A percentile compares a stretch with the other conserved stretches of the same genome.
Evolutionary conservation across 306 rosid species (phyloP).

Genomic region (Rubus parviflorus): DNA sequence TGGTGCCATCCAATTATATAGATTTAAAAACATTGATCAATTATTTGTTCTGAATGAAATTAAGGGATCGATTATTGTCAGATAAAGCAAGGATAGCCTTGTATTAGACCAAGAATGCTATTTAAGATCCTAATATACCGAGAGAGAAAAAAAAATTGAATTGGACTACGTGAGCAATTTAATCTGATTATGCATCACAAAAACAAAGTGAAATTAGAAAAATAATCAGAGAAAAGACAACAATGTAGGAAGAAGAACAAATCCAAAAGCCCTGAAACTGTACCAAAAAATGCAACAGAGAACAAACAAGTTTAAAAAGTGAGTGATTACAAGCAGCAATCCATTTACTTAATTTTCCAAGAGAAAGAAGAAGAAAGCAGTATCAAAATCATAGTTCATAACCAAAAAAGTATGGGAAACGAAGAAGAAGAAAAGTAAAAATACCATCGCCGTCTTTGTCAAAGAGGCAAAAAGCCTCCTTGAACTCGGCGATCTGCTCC

Average conservation of each 20-base stretch:
- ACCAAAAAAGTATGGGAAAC: background rate
- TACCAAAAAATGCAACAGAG: too few relatives aligned
- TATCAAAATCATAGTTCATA: background rate
- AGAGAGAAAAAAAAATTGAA: background rate
- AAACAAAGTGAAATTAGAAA: background rate
- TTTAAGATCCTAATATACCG: background rate
- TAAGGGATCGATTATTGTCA: background rate
- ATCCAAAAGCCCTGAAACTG: background rate
- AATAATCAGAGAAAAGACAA: background rate
- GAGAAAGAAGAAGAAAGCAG: background rate
- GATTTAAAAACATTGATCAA: background rate
- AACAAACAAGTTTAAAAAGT: background rate
- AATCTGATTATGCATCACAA: background rate
- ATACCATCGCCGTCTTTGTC: conserved; percentile 46
- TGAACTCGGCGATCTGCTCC: conserved; percentile 47
- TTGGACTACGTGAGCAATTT: too few relatives aligned
- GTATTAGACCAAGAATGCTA: background rate
- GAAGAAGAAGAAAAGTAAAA: background rate
- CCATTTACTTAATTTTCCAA: background rate
- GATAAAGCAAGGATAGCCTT: background rate
- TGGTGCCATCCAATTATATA: background rate
- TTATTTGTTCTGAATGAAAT: background rate
- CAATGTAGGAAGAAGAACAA: background rate
- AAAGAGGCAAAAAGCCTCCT: conserved; percentile 42
- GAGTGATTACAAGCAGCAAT: background rate